Evolutionary conservation across 2,329 filamentous ascomycete genomes (phyloP).

Genomic region (Tolypocladium inflatum): DNA sequence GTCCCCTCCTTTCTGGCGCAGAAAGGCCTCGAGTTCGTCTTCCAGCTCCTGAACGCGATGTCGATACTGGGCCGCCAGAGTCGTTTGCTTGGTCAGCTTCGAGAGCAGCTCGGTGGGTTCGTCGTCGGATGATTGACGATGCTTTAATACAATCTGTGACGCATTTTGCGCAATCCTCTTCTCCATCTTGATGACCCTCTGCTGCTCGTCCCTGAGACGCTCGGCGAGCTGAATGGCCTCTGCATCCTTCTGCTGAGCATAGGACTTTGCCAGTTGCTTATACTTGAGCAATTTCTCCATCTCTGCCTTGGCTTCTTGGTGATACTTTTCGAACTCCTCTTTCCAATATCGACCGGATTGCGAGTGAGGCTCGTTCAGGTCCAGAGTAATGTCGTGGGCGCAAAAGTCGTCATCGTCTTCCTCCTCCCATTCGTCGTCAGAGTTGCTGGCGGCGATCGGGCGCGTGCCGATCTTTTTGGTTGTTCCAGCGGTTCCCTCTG

Average conservation of each 20-base stretch:
- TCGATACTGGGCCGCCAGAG: conserved; percentile 47
- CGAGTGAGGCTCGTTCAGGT: conserved; percentile 64
- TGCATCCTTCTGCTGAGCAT: conserved; percentile 66
- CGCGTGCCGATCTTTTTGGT: background rate
- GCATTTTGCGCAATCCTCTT: conserved; percentile 50
- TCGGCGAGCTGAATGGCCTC: conserved; percentile 58
- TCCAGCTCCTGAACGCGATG: conserved; percentile 51
- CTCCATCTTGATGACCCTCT: conserved; percentile 56
- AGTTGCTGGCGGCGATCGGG: conserved; percentile 8
- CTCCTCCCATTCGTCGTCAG: conserved; percentile 45
- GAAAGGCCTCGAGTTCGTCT: conserved; percentile 32
- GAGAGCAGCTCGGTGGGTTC: conserved; percentile 39
- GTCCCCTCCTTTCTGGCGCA: conserved; percentile 25
- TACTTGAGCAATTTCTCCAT: conserved; percentile 72
- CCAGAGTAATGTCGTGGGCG: conserved; percentile 56
- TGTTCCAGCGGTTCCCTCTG: conserved; percentile 23
- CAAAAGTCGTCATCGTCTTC: conserved; percentile 33
- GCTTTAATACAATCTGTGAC: conserved; percentile 37
- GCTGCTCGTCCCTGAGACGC: conserved; percentile 58
- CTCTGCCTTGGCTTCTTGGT: conserved; percentile 60
- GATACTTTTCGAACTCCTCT: conserved; percentile 64
- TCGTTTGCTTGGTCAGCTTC: conserved; percentile 48
- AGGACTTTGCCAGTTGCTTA: conserved; percentile 71
- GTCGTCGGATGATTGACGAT: conserved; percentile 23
- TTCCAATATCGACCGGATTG: conserved; percentile 76